Evolutionary conservation across 352 stramenopile genomes (phyloP), one percentile per base, ranked within the genome.

Genomic region (Globisporangium ultimum): DNA sequence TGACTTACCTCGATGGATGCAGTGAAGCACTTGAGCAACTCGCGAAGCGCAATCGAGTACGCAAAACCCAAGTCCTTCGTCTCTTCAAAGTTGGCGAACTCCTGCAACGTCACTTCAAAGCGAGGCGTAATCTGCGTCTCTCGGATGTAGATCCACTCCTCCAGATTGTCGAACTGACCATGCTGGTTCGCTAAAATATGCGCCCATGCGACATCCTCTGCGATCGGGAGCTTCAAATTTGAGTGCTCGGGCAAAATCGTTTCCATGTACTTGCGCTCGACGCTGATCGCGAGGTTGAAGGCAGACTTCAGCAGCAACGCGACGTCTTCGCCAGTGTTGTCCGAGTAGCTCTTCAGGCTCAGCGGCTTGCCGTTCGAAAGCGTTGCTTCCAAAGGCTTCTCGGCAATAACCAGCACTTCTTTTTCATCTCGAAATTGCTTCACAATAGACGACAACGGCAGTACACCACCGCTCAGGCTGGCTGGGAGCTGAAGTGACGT

Each of bases 181-280:
- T 92, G 80, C 69, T 95, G 85, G 64, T 89, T 83, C 7, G 83
- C 85, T 13, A 95, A 60, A 48, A 92, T 91, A 53, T 95, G 80
- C 0, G 79, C 85, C 83, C 83, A 93, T 3, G 84, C 85, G 10
- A 95, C 78, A 14, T 91, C 74, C 40, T 93, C 77, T 0, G 67
- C 67, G 8, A 71, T 47, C 0, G 84, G 77, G 11, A 91, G 55
- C 17, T 61, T 47, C 53, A 80, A 55, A 21, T 78, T 61, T 20
- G 72, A 58, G 49, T 80, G 63, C 17, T 74, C 55, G 7, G 80
- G 76, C 17, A 69, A 61, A 21, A 93, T 74, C 21, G 63, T 74
- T 45, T 95, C 78, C 49, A 78, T 71, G 66, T 91, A 95, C 67
- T 91, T 91, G 66, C 84, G 78, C 63, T 95, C 85, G 22, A 95